A percentile compares a stretch with the other conserved stretches of the same genome.
Conservation (phyloP, 1,284 basidiomycete species). For the Dichomitus squalens region DNA sequence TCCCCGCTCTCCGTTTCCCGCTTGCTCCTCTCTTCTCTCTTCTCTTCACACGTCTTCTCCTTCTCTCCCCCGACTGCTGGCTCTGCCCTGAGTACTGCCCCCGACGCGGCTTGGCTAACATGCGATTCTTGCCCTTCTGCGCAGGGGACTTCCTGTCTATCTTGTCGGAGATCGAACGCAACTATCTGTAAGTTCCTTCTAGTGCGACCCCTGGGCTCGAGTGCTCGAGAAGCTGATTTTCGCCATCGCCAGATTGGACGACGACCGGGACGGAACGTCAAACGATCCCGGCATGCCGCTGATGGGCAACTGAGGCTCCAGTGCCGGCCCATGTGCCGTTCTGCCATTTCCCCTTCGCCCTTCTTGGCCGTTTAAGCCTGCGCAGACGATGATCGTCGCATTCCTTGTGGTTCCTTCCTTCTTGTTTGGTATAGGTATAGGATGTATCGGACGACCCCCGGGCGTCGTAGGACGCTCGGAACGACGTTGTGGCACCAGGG, state of each 20-base stretch:
- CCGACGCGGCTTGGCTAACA: not conserved
- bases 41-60: not conserved
- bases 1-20: not conserved
- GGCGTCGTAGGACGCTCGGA: not conserved
- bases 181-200: constrained; percentile 68
- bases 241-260: constrained; percentile 58
- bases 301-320: constrained; percentile 35
- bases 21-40: not conserved
- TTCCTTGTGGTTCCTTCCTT: not conserved
- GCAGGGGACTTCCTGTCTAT: constrained; percentile 89
- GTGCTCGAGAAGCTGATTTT: constrained; percentile 22
- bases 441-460: constrained; percentile 1
- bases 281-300: constrained; percentile 58
- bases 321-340: not conserved
- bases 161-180: constrained; percentile 84
- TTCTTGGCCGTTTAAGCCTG: not conserved
- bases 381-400: not conserved
- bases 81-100: not conserved
- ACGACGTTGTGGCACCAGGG: not conserved
- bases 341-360: not conserved
- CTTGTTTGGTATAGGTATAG: constrained; percentile 12
- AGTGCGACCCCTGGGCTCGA: constrained; percentile 9
- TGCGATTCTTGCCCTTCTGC: not conserved
- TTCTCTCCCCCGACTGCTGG: constrained; percentile 1
- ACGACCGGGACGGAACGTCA: constrained; percentile 67